These are phyloP conservation scores for Periglandula ipomoeae DNA, from an alignment of 2,329 filamentous ascomycete genomes.

Conservation along the genomic window DNA sequence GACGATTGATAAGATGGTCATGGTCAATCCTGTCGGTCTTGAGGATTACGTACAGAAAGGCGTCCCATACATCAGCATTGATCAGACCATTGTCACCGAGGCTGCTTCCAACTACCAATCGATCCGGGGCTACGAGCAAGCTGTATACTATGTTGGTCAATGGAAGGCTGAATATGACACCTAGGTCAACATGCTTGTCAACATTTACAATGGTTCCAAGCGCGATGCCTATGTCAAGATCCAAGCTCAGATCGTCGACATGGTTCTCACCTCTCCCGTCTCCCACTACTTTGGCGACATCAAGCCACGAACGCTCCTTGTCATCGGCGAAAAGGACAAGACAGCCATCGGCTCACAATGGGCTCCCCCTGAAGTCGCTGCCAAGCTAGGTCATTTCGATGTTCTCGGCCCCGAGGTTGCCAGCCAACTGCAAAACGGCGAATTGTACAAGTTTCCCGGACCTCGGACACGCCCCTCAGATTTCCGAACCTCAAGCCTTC, in stretches of 20 bases:
- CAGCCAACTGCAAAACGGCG: constrained; percentile 32
- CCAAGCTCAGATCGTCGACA: constrained; percentile 43
- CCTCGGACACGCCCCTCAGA: constrained; percentile 43
- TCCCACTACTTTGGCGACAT: constrained; percentile 39
- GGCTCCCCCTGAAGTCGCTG: constrained; percentile 34
- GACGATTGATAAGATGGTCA: constrained; percentile 31
- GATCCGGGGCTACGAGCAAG: constrained; percentile 37
- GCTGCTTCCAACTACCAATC: constrained; percentile 30
- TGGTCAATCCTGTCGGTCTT: constrained; percentile 43
- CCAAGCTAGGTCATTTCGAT: constrained; percentile 38
- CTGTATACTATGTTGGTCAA: constrained; percentile 37
- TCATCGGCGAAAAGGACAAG: constrained; percentile 42
- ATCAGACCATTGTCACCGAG: constrained; percentile 29
- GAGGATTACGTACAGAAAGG: constrained; percentile 43
- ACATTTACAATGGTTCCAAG: constrained; percentile 37
- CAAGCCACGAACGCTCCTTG: constrained; percentile 34
- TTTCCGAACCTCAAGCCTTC: constrained; percentile 38
- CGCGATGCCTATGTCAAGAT: constrained; percentile 33
- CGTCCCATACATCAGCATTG: constrained; percentile 36
- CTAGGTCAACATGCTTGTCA: constrained; percentile 46
- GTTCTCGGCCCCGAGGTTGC: constrained; percentile 37
- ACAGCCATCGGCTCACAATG: constrained; percentile 47
- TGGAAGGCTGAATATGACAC: constrained; percentile 42
- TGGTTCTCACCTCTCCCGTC: constrained; percentile 44
- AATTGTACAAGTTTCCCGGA: constrained; percentile 37